Evolutionary conservation across 2,329 filamentous ascomycete species (phyloP).

Genomic region (Alternaria gaisen): DNA sequence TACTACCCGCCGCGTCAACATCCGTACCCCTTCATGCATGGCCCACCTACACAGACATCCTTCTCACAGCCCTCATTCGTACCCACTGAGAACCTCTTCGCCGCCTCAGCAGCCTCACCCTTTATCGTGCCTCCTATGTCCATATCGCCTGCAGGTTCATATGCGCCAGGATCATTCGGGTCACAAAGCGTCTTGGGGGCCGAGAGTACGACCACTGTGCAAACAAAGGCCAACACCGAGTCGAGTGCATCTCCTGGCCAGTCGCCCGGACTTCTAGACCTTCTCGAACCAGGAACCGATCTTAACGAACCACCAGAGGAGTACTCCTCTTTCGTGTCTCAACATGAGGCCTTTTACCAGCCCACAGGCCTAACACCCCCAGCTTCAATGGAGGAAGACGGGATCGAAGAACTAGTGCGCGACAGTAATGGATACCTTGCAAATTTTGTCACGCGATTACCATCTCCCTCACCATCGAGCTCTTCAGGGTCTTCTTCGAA

Average conservation of each 20-base stretch:
- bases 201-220: slow-evolving; percentile 37
- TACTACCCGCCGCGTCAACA: slow-evolving; percentile 25
- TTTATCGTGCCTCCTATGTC: slow-evolving; percentile 37
- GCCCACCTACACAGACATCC: slow-evolving; percentile 16
- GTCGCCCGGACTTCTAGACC: slow-evolving; percentile 59
- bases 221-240: slow-evolving; percentile 40
- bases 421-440: slow-evolving; percentile 42
- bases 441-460: slow-evolving; percentile 50
- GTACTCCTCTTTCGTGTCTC: slow-evolving; percentile 45
- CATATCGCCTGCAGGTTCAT: slow-evolving; percentile 41
- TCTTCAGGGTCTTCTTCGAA: slow-evolving; percentile 47
- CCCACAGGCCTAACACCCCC: slow-evolving; percentile 41
- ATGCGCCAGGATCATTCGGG: slow-evolving; percentile 47
- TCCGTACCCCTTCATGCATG: slow-evolving; percentile 18
- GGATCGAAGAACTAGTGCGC: slow-evolving; percentile 65
- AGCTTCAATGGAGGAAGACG: slow-evolving; percentile 52
- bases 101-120: slow-evolving; percentile 30
- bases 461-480: slow-evolving; percentile 49
- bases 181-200: slow-evolving; percentile 53
- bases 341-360: slow-evolving; percentile 48
- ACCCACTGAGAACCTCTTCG: slow-evolving; percentile 15
- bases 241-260: slow-evolving; percentile 55
- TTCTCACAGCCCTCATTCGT: slow-evolving; percentile 25
- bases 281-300: slow-evolving; percentile 60
- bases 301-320: slow-evolving; percentile 54